phyloP scores from a whole-genome alignment of 306 rosid genomes.

The Senna tora region DNA sequence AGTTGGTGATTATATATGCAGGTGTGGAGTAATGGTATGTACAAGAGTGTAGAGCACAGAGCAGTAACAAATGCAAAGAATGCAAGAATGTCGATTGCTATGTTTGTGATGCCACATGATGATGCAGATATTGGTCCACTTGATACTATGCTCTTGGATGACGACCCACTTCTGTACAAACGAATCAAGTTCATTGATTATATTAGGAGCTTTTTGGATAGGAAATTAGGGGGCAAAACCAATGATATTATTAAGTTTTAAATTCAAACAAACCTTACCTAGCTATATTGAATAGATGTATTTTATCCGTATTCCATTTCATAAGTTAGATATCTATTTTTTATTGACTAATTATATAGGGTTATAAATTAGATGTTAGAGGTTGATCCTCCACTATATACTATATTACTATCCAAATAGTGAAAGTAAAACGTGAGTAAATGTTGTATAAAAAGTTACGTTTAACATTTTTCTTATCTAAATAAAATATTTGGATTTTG shows the following conservation, averaged over 20 bases:
- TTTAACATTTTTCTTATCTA: no score
- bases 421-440: no score
- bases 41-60: not conserved
- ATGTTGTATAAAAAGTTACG: no score
- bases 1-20: not conserved
- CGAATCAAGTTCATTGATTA: not conserved
- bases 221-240: not conserved
- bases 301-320: no score
- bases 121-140: not conserved
- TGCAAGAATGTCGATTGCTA: constrained; percentile 1
- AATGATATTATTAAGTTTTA: not conserved
- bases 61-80: constrained; percentile 3
- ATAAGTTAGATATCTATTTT: no score
- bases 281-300: no score
- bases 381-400: no score
- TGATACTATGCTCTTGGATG: not conserved
- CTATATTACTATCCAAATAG: no score
- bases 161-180: not conserved
- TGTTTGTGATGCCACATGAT: not conserved
- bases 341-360: no score
- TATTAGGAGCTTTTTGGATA: not conserved
- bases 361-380: not conserved
- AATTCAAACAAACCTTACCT: no score
- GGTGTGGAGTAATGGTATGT: not conserved
- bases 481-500: no score